Evolutionary conservation across 1,284 basidiomycete species (phyloP).

Genomic region (Ustilago loliicola): DNA sequence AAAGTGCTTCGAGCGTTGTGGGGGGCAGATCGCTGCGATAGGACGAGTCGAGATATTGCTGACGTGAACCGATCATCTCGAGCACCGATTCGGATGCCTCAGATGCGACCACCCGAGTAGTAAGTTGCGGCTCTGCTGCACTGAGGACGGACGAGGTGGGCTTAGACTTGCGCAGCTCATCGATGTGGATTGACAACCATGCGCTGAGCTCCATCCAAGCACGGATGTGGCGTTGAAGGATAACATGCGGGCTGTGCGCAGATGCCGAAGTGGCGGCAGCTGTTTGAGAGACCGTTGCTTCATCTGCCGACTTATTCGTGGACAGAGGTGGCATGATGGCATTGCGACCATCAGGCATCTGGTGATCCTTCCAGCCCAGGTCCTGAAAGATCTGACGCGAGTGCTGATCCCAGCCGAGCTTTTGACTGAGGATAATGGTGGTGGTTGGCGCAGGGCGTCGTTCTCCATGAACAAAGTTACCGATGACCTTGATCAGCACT

Average conservation of each 20-base stretch:
- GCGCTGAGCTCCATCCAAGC: slow-evolving; percentile 56
- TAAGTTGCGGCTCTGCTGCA: slow-evolving; percentile 10
- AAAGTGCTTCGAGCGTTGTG: slow-evolving; percentile 32
- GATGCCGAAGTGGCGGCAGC: not conserved
- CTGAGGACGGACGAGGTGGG: slow-evolving; percentile 18
- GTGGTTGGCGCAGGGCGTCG: slow-evolving; percentile 34
- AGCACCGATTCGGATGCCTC: slow-evolving; percentile 27
- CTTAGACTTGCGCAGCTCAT: slow-evolving; percentile 19
- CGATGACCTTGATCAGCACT: slow-evolving; percentile 41
- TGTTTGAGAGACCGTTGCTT: not conserved
- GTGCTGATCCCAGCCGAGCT: slow-evolving; percentile 48
- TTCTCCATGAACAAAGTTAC: slow-evolving; percentile 54
- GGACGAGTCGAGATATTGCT: slow-evolving; percentile 33
- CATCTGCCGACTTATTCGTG: not conserved
- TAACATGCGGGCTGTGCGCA: not conserved
- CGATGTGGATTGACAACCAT: slow-evolving; percentile 38
- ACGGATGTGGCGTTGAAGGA: slow-evolving; percentile 34
- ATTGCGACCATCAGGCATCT: slow-evolving; percentile 40
- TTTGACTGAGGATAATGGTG: slow-evolving; percentile 35
- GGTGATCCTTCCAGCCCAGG: slow-evolving; percentile 39
- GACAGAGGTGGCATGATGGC: slow-evolving; percentile 26
- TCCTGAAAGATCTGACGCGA: slow-evolving; percentile 35
- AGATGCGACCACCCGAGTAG: slow-evolving; percentile 13
- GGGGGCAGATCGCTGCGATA: slow-evolving; percentile 12
- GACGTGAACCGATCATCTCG: slow-evolving; percentile 29